Percentiles rank a stretch among this genome's conserved stretches.
These are phyloP conservation scores for Penicillium diatomitis DNA, from an alignment of 495 filamentous ascomycete species.

Conservation along the genomic window DNA sequence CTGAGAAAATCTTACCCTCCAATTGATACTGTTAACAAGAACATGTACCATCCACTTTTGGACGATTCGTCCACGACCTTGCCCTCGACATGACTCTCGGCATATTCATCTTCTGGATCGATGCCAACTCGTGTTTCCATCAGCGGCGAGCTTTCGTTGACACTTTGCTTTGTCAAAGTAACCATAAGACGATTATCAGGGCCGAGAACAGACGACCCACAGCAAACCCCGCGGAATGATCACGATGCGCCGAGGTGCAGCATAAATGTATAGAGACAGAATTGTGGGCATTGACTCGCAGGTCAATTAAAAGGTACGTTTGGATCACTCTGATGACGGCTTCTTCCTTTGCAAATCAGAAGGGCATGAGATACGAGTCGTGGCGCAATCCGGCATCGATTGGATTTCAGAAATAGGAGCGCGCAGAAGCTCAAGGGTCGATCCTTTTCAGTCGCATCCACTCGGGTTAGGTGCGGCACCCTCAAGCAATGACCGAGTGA, in stretches of 20 bases:
- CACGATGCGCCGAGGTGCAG: background rate
- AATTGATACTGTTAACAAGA: slow-evolving; percentile 74
- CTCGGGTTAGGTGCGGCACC: too few relatives aligned
- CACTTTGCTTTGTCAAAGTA: background rate
- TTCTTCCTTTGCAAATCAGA: too few relatives aligned
- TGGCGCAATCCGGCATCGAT: too few relatives aligned
- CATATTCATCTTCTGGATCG: background rate
- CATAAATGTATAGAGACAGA: background rate
- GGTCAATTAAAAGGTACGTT: too few relatives aligned
- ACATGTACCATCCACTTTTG: slow-evolving; percentile 74
- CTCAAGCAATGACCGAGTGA: too few relatives aligned
- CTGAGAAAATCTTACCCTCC: slow-evolving; percentile 47
- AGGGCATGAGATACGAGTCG: too few relatives aligned
- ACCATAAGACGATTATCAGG: background rate
- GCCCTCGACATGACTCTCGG: background rate
- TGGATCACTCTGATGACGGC: too few relatives aligned
- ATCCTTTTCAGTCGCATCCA: too few relatives aligned
- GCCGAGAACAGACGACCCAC: slow-evolving; percentile 8
- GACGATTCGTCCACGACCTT: slow-evolving; percentile 33
- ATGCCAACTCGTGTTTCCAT: slow-evolving; percentile 6
- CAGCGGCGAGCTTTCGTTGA: slow-evolving; percentile 33
- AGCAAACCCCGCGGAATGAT: background rate
- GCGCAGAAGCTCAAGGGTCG: too few relatives aligned
- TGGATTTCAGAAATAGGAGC: too few relatives aligned
- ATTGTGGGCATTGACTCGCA: too few relatives aligned